Conservation (phyloP, 306 rosid species). For the Fragaria ananassa region DNA sequence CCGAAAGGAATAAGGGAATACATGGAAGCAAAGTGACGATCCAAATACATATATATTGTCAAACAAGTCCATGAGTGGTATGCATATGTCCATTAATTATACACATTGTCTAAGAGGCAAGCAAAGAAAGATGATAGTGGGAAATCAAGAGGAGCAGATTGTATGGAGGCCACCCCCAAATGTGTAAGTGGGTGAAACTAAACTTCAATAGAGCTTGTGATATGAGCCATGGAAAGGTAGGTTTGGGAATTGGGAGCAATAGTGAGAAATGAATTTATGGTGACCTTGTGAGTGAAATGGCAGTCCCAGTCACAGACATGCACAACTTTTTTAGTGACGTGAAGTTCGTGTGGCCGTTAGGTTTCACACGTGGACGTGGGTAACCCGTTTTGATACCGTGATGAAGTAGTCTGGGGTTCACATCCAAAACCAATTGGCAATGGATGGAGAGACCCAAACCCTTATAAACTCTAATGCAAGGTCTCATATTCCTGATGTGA, state of each 20-base stretch:
- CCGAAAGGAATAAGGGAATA: not conserved
- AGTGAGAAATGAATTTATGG: not conserved
- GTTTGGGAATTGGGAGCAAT: not conserved
- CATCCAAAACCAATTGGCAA: too few relatives aligned
- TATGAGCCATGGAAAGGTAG: not conserved
- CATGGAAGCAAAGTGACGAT: not conserved
- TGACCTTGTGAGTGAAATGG: not conserved
- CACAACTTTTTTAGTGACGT: too few relatives aligned
- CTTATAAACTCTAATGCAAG: too few relatives aligned
- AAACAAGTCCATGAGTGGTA: not conserved
- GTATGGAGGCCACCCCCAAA: not conserved
- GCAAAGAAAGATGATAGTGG: not conserved
- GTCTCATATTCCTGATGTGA: too few relatives aligned
- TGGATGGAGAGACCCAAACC: too few relatives aligned
- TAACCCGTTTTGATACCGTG: too few relatives aligned
- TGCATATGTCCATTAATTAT: not conserved
- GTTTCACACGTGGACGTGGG: too few relatives aligned
- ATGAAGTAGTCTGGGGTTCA: too few relatives aligned
- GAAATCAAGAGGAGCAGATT: not conserved
- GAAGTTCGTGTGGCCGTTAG: too few relatives aligned
- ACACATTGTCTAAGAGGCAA: not conserved
- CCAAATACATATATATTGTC: not conserved
- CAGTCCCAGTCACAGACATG: not conserved
- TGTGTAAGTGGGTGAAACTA: not conserved
- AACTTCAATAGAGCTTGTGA: not conserved